phyloP scores from a whole-genome alignment of 768 basidiomycete species.

The Russula griseocarnosa region DNA sequence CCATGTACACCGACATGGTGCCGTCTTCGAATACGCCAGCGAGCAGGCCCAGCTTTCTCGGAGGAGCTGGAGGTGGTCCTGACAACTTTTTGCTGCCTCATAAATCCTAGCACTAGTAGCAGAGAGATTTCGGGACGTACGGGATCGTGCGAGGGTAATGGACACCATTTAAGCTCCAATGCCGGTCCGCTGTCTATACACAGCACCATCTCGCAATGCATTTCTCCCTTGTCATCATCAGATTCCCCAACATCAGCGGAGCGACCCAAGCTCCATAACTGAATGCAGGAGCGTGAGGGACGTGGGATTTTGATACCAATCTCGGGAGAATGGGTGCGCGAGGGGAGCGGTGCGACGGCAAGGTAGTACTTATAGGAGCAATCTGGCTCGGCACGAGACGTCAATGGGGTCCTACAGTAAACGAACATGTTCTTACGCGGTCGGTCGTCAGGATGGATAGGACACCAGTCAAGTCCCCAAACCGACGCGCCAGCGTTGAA shows the following conservation, averaged over 20 bases:
- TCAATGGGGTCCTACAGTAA: background rate
- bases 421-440: conserved; percentile 40
- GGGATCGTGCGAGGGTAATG: conserved; percentile 72
- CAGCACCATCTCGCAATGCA: conserved; percentile 80
- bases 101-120: background rate
- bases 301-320: conserved; percentile 57
- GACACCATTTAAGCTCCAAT: conserved; percentile 88
- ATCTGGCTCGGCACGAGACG: conserved; percentile 36
- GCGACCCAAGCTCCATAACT: conserved; percentile 71
- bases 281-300: conserved; percentile 65
- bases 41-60: conserved; percentile 73
- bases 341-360: conserved; percentile 73
- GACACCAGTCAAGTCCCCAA: conserved; percentile 95
- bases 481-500: conserved; percentile 87
- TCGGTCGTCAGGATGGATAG: conserved; percentile 59
- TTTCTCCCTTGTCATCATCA: conserved; percentile 41
- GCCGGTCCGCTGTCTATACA: conserved; percentile 80
- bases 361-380: conserved; percentile 69
- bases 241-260: conserved; percentile 2
- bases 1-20: conserved; percentile 66
- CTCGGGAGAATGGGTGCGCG: conserved; percentile 56
- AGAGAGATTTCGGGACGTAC: conserved; percentile 33
- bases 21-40: conserved; percentile 88
- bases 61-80: conserved; percentile 26
- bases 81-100: conserved; percentile 1